These are phyloP conservation scores for Pulveroboletus ravenelii DNA, from an alignment of 768 basidiomycete genomes.

Conservation along the genomic window DNA sequence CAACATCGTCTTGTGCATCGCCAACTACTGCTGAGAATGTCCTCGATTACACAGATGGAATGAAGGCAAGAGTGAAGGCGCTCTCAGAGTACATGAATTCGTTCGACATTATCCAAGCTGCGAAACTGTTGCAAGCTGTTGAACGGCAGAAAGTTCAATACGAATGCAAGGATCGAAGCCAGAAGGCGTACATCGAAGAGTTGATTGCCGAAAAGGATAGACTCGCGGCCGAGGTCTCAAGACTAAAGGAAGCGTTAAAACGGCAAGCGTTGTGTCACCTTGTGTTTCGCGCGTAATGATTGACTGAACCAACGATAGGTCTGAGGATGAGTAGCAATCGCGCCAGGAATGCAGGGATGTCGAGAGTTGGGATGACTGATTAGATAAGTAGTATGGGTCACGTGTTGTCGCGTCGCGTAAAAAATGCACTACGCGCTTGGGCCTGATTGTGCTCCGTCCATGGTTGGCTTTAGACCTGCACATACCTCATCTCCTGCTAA, in stretches of 20 bases:
- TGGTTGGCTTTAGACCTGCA: conserved; percentile 45
- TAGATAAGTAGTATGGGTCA: conserved; percentile 24
- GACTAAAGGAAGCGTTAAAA: conserved; percentile 13
- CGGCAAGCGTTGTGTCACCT: conserved; percentile 7
- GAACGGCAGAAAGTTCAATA: conserved; percentile 24
- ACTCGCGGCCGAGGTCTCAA: conserved; percentile 13
- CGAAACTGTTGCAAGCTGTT: conserved; percentile 6
- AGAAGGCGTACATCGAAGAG: conserved; percentile 21
- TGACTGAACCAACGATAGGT: not conserved
- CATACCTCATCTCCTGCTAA: conserved; percentile 46
- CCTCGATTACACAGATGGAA: conserved; percentile 21
- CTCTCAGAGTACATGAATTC: conserved; percentile 26
- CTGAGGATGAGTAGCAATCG: conserved; percentile 2
- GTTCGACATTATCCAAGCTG: conserved; percentile 20
- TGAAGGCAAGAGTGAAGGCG: conserved; percentile 20
- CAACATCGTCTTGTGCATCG: conserved; percentile 13
- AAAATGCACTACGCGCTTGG: conserved; percentile 14
- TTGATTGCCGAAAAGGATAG: conserved; percentile 15
- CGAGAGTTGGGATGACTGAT: not conserved
- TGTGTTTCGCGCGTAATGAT: not conserved
- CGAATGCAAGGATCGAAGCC: conserved; percentile 20
- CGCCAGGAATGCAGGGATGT: conserved; percentile 7
- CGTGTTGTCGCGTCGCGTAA: conserved; percentile 27
- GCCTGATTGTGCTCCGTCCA: conserved; percentile 11
- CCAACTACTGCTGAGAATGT: conserved; percentile 26